Conservation (phyloP, 169 alveolate genomes). For the Sarcocystis neurona region DNA sequence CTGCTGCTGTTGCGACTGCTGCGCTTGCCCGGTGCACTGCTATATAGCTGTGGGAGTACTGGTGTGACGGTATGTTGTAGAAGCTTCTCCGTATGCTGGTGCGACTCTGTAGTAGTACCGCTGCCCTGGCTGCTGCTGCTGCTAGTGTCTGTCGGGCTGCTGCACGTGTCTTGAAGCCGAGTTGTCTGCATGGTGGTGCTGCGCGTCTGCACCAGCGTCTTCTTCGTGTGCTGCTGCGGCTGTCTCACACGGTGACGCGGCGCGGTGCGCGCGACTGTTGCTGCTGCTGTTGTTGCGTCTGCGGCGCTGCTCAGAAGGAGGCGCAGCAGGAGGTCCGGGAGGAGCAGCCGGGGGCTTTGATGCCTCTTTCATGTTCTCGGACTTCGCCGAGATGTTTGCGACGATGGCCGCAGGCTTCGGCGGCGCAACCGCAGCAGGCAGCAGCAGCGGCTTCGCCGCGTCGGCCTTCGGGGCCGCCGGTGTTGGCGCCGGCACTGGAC, state of each 20-base stretch:
- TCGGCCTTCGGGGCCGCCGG: constrained; percentile 72
- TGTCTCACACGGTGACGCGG: too few relatives aligned
- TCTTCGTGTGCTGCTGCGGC: neutral
- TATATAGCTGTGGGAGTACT: too few relatives aligned
- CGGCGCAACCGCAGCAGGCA: constrained; percentile 49
- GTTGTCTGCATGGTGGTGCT: neutral
- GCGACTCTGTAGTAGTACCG: too few relatives aligned
- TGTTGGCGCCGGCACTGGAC: constrained; percentile 65
- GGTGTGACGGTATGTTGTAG: too few relatives aligned
- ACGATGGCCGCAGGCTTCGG: constrained; percentile 78
- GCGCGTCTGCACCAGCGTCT: neutral
- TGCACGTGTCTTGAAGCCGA: too few relatives aligned
- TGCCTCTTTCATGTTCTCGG: constrained; percentile 84
- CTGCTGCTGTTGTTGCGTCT: neutral
- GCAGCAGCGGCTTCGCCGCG: neutral
- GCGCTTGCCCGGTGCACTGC: too few relatives aligned
- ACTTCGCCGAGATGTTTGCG: constrained; percentile 83
- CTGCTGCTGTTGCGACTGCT: too few relatives aligned
- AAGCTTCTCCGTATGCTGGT: too few relatives aligned
- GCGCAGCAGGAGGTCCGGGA: constrained; percentile 67
- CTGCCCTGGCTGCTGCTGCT: too few relatives aligned
- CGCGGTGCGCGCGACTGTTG: neutral
- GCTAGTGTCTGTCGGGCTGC: too few relatives aligned
- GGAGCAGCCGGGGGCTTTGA: constrained; percentile 77
- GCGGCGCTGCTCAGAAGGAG: too few relatives aligned